Conservation (phyloP, 306 rosid genomes). For the Sechiopsis laciniata region DNA sequence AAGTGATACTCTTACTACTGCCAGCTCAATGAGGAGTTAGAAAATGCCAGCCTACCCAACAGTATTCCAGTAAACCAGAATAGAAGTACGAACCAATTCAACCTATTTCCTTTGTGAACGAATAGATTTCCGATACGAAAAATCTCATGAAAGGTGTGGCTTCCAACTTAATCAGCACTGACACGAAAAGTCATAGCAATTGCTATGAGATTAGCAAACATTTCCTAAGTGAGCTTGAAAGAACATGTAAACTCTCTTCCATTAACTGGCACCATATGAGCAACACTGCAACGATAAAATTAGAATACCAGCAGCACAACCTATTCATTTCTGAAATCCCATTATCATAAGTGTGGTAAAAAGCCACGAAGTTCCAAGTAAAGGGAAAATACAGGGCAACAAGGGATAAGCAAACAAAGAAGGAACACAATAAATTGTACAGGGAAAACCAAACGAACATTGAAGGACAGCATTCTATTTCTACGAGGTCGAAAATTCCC, state of each 20-base stretch:
- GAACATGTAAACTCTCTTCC: background rate
- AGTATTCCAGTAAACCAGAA: background rate
- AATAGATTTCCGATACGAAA: too few species aligned
- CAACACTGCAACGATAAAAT: background rate
- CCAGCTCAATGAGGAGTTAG: background rate
- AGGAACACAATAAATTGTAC: background rate
- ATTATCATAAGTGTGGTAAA: background rate
- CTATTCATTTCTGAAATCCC: background rate
- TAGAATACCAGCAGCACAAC: background rate
- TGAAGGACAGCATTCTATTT: too few species aligned
- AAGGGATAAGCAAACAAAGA: background rate
- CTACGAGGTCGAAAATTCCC: too few species aligned
- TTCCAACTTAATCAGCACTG: background rate
- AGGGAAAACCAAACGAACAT: slow-evolving; percentile 4
- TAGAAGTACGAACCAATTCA: background rate
- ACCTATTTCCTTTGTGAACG: background rate
- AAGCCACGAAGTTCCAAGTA: background rate
- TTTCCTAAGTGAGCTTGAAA: background rate
- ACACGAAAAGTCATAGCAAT: background rate
- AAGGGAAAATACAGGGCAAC: too few species aligned
- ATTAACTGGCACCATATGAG: background rate
- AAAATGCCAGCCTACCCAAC: background rate
- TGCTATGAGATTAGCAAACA: background rate
- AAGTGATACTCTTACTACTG: slow-evolving; percentile 10
- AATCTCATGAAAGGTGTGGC: background rate